These are phyloP conservation scores for Sergeia podlipaevii DNA, from an alignment of 208 protist species.

Conservation along the genomic window DNA sequence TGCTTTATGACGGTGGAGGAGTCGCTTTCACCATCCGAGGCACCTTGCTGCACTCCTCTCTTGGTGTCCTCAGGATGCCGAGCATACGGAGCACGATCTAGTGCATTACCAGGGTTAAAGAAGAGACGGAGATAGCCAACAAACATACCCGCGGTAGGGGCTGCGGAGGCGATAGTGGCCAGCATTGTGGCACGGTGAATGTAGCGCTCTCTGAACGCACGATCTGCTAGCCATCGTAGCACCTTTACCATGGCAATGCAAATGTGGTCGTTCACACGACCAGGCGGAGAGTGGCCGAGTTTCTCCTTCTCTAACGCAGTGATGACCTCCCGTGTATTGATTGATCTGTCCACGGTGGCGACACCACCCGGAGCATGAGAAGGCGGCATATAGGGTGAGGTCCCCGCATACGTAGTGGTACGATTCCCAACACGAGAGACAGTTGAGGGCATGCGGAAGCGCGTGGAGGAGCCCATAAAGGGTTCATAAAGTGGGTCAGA, in stretches of 20 bases:
- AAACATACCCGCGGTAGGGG: slow-evolving; percentile 42
- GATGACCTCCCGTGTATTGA: slow-evolving; percentile 21
- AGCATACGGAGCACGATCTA: slow-evolving; percentile 1
- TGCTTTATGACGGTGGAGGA: background rate
- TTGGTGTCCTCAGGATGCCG: background rate
- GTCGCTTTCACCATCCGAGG: background rate
- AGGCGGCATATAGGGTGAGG: no score
- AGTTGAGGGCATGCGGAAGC: slow-evolving; percentile 40
- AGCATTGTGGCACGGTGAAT: slow-evolving; percentile 78
- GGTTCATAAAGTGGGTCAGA: slow-evolving; percentile 31
- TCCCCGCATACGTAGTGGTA: no score
- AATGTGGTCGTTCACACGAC: slow-evolving; percentile 55
- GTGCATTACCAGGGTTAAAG: slow-evolving; percentile 4
- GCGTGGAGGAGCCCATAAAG: slow-evolving; percentile 69
- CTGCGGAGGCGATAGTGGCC: slow-evolving; percentile 40
- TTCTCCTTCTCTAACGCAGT: slow-evolving; percentile 49
- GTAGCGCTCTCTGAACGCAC: slow-evolving; percentile 66
- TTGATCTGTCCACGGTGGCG: slow-evolving; percentile 6
- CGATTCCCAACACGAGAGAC: no score
- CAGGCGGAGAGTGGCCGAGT: slow-evolving; percentile 51
- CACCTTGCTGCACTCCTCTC: background rate
- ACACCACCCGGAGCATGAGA: no score
- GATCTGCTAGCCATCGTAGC: slow-evolving; percentile 68
- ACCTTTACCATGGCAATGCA: slow-evolving; percentile 64
- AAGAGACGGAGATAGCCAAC: slow-evolving; percentile 50